A percentile compares a stretch with the other conserved stretches of the same genome.
These are phyloP conservation scores for Bondarzewia mesenterica DNA, from an alignment of 1,284 basidiomycete genomes.

Conservation along the genomic window DNA sequence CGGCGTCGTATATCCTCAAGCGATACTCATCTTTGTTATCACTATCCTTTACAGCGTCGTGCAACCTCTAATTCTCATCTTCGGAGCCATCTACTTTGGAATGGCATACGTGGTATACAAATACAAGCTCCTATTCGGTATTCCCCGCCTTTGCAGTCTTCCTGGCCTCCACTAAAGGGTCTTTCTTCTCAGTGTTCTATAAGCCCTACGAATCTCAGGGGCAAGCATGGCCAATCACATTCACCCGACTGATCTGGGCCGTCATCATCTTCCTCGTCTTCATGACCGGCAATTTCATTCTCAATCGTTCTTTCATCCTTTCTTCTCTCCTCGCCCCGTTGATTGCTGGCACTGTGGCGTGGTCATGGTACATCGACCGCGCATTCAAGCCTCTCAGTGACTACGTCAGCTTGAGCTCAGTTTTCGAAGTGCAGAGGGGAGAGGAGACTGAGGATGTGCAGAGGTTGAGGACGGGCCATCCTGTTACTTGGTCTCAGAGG, in stretches of 20 bases:
- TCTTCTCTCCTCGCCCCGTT: conserved; percentile 78
- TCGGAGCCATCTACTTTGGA: conserved; percentile 93
- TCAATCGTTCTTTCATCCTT: conserved; percentile 71
- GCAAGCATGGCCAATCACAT: conserved; percentile 92
- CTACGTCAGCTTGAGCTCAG: conserved; percentile 78
- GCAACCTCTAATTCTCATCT: conserved; percentile 89
- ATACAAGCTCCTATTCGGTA: conserved; percentile 92
- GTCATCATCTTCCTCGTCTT: conserved; percentile 84
- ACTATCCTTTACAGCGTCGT: conserved; percentile 93
- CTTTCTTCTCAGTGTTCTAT: conserved; percentile 62
- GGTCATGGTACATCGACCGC: conserved; percentile 72
- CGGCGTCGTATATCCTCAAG: conserved; percentile 88
- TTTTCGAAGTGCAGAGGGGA: conserved; percentile 82
- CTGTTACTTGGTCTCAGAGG: conserved; percentile 82
- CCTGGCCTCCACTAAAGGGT: not conserved
- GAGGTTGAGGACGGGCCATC: conserved; percentile 67
- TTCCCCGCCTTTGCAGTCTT: not conserved
- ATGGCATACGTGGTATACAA: conserved; percentile 93
- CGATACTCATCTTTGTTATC: conserved; percentile 92
- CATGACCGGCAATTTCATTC: conserved; percentile 91
- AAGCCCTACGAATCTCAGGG: conserved; percentile 91
- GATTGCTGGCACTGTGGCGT: conserved; percentile 67
- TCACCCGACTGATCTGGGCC: conserved; percentile 81
- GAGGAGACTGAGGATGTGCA: conserved; percentile 73
- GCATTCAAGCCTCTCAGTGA: conserved; percentile 74